Evolutionary conservation across 1,284 basidiomycete genomes (phyloP), one percentile per base, ranked within the genome.

Genomic region (Kwoniella shivajii): DNA sequence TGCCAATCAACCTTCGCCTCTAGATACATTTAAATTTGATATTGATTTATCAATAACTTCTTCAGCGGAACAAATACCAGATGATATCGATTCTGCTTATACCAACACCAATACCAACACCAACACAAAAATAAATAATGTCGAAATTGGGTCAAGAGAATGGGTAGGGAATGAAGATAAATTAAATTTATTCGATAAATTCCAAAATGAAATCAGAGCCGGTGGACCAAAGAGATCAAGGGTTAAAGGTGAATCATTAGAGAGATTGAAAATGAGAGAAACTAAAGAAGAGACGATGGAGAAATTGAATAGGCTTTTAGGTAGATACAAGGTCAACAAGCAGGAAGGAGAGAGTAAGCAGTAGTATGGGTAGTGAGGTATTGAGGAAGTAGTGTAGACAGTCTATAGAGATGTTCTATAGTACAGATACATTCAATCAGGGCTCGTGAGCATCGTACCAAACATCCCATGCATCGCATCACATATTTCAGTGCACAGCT

Each of bases 291-390:
- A 44, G 13, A 39, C 60, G 24, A 27, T 42, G 45, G 36, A 42
- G 18, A 60, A 31, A 33, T 22, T 60, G 22, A 24, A 31, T n/a
- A 43, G 30, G 4, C n/a, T 56, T 10, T 36, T 60, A 75, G 73
- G 72, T 54, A 75, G 85, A 54, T 84, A 50, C 38, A 68, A 69
- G 59, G 61, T 44, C 2, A 65, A 63, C 30, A 56, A 63, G 31
- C 64, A 66, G 54, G 68, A 64, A 61, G 62, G 64, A 31, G 38
- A 14, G 13, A 48, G 37, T 31, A 33, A 27, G 14, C 38, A 41
- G 50, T 22, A 33, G 50, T 13, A 34, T 13, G 18, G 41, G 24
- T 4, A n/a, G n/a, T 16, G 18, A 39, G 9, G 11, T 44, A 6
- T 11, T 9, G 16, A 2, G n/a, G 27, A n/a, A 27, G 1, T 13